phyloP scores from a whole-genome alignment of 352 stramenopile genomes.

The Phytophthora sp. region DNA sequence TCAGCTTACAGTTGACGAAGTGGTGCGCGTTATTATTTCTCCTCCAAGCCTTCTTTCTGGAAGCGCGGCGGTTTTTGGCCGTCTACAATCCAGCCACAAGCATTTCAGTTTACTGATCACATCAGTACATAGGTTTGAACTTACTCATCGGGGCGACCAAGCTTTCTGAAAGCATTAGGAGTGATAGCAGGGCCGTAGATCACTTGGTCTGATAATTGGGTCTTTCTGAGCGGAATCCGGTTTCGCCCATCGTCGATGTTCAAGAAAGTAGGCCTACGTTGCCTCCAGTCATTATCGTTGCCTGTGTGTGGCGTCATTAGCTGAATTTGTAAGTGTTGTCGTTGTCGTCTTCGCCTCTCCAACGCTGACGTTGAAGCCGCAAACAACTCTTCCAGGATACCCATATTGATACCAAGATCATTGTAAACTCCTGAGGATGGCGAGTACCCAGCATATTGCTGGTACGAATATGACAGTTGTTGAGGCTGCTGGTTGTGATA shows the following conservation, averaged over 20 bases:
- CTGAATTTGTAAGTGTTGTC: conserved; percentile 29
- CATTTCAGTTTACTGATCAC: not conserved
- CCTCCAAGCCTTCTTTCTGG: conserved; percentile 37
- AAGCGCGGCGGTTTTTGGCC: conserved; percentile 41
- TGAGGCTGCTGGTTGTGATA: conserved; percentile 27
- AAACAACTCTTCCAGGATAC: conserved; percentile 35
- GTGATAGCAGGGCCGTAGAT: conserved; percentile 74
- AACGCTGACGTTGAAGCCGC: conserved; percentile 31
- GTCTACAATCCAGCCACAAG: conserved; percentile 9
- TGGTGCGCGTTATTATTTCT: conserved; percentile 54
- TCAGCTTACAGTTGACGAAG: conserved; percentile 51
- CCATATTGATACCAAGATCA: conserved; percentile 28
- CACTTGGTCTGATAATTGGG: conserved; percentile 59
- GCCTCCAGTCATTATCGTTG: conserved; percentile 18
- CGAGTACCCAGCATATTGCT: conserved; percentile 2
- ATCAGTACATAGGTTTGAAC: not conserved
- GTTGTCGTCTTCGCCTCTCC: conserved; percentile 31
- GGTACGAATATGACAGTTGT: conserved; percentile 5
- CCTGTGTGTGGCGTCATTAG: conserved; percentile 14
- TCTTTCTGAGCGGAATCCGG: conserved; percentile 60
- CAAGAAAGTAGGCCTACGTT: conserved; percentile 32
- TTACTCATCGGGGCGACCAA: conserved; percentile 23
- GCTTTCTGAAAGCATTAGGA: conserved; percentile 38
- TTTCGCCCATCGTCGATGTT: conserved; percentile 68
- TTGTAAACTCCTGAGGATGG: conserved; percentile 7